These are phyloP conservation scores for Ophiostoma triangulosporum DNA, from an alignment of 2,329 filamentous ascomycete species.

Conservation along the genomic window DNA sequence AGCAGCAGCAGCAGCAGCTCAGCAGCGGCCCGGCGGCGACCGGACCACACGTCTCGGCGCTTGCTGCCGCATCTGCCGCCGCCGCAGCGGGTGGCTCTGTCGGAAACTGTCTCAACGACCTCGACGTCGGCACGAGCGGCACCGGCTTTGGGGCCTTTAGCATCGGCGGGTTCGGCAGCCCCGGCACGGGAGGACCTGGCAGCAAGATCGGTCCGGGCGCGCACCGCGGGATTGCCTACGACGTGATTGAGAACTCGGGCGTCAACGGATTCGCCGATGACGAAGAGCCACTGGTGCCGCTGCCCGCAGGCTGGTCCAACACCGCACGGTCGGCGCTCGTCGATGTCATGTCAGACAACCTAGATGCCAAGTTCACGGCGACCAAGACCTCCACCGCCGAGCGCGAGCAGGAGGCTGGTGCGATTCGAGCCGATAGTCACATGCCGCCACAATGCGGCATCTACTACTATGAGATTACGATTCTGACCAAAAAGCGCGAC, in stretches of 20 bases:
- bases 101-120: neutral
- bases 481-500: conserved; percentile 36
- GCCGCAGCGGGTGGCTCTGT: neutral
- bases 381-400: conserved; percentile 33
- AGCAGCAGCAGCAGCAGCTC: conserved; percentile 6
- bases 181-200: neutral
- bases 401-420: conserved; percentile 60
- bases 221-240: conserved; percentile 69
- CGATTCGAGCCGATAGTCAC: conserved; percentile 67
- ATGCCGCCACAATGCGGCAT: conserved; percentile 87
- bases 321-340: conserved; percentile 60
- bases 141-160: neutral
- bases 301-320: conserved; percentile 75
- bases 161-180: neutral
- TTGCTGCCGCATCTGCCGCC: conserved; percentile 10
- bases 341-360: conserved; percentile 60
- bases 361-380: conserved; percentile 51
- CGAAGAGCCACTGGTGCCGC: conserved; percentile 35
- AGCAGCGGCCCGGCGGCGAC: neutral
- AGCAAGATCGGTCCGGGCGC: conserved; percentile 42
- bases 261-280: neutral
- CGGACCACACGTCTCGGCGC: conserved; percentile 16
- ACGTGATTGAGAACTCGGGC: conserved; percentile 58
- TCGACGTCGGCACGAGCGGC: neutral
- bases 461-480: conserved; percentile 75